Percentiles rank a stretch among this genome's conserved stretches.
Evolutionary conservation across 345 rosid species (phyloP).

Genomic region (Salix udensis): DNA sequence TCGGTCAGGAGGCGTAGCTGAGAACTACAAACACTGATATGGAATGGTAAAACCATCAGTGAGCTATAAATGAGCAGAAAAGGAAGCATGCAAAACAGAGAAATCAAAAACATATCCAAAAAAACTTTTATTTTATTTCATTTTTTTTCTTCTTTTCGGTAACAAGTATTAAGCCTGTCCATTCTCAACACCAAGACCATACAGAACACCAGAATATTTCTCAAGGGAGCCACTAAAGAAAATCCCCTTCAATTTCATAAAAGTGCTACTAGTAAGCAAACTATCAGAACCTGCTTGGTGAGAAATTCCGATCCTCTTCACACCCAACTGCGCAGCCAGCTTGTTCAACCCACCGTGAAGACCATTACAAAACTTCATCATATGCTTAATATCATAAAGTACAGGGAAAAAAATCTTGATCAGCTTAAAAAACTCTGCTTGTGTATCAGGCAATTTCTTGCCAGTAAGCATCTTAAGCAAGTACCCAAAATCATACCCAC

Average conservation of each 20-base stretch:
- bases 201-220: constrained; percentile 67
- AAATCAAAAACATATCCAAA: neutral
- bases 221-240: constrained; percentile 57
- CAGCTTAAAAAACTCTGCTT: constrained; percentile 45
- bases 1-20: too few relatives aligned
- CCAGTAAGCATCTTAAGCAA: constrained; percentile 59
- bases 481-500: constrained; percentile 76
- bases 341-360: constrained; percentile 79
- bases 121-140: constrained; percentile 2
- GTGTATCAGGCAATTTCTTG: constrained; percentile 51
- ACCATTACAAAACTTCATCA: constrained; percentile 64
- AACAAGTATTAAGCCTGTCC: constrained; percentile 36
- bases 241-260: constrained; percentile 58
- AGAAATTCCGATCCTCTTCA: constrained; percentile 61
- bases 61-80: too few relatives aligned
- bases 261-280: constrained; percentile 65
- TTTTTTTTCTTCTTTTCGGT: constrained; percentile 11
- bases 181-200: constrained; percentile 69
- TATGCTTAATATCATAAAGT: constrained; percentile 63
- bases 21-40: too few relatives aligned
- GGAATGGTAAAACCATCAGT: neutral
- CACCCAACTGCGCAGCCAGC: constrained; percentile 59
- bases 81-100: neutral
- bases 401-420: constrained; percentile 49
- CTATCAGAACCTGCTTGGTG: constrained; percentile 87